Evolutionary conservation across 805 yeast genomes (phyloP).

Genomic region (Candida succiphila): DNA sequence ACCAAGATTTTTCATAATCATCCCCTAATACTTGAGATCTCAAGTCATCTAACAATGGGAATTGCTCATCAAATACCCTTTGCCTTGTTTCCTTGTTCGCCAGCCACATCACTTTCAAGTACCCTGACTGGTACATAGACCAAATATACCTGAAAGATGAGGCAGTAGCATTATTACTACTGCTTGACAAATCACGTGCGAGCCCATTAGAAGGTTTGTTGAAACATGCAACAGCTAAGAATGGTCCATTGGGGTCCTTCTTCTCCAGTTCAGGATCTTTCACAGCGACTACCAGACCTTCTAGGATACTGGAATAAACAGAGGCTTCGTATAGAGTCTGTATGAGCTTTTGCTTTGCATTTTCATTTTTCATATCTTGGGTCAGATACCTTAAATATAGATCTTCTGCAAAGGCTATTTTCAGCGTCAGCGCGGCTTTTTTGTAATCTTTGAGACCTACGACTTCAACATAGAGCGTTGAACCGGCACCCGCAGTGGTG

Average conservation of each 20-base stretch:
- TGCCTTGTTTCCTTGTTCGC: conserved; percentile 34
- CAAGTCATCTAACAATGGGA: conserved; percentile 33
- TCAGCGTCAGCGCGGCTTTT: conserved; percentile 44
- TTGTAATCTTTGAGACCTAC: conserved; percentile 33
- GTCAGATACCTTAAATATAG: conserved; percentile 42
- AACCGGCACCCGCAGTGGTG: no score
- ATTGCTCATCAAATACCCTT: conserved; percentile 40
- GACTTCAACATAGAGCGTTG: conserved; percentile 20
- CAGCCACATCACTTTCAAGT: conserved; percentile 23
- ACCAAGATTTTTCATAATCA: conserved; percentile 36
- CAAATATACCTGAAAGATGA: conserved; percentile 23
- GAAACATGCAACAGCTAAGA: conserved; percentile 45
- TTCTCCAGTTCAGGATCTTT: conserved; percentile 37
- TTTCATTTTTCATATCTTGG: conserved; percentile 25
- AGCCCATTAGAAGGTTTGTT: conserved; percentile 19
- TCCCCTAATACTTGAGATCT: conserved; percentile 34
- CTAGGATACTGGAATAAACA: conserved; percentile 38
- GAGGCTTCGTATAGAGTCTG: conserved; percentile 42
- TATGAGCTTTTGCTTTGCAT: conserved; percentile 31
- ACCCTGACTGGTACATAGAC: conserved; percentile 24
- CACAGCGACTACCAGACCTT: conserved; percentile 40
- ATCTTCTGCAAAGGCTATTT: conserved; percentile 44
- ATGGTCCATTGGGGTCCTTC: conserved; percentile 30
- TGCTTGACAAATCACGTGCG: conserved; percentile 11
- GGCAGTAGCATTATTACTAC: conserved; percentile 22